Conservation (phyloP, 2,329 filamentous ascomycete species). For the Lachnum nothofagi region DNA sequence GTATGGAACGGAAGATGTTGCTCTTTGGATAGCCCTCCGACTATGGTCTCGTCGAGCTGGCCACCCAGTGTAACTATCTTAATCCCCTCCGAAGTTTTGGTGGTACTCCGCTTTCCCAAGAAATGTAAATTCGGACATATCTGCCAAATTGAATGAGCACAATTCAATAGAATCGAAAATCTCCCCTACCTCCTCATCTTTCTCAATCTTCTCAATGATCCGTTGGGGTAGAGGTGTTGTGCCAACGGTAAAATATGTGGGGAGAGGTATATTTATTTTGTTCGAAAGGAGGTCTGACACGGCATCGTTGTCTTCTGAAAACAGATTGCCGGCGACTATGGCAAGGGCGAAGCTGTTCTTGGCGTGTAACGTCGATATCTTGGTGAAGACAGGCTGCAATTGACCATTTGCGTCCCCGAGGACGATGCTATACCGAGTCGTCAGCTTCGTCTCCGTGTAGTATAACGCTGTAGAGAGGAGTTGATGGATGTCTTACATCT, state of each 20-base stretch:
- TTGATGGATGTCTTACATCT: conserved; percentile 17
- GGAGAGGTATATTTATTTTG: conserved; percentile 67
- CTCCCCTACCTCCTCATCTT: conserved; percentile 52
- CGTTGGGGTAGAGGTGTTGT: conserved; percentile 63
- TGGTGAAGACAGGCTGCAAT: conserved; percentile 69
- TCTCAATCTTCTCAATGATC: conserved; percentile 68
- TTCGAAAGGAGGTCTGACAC: conserved; percentile 65
- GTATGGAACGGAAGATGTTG: conserved; percentile 75
- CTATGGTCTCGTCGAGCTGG: conserved; percentile 55
- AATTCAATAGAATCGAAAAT: not conserved
- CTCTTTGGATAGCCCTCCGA: conserved; percentile 61
- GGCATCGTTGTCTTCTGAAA: conserved; percentile 57
- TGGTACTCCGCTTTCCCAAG: conserved; percentile 77
- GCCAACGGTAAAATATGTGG: conserved; percentile 87
- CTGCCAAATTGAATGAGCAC: conserved; percentile 31
- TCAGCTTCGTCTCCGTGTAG: conserved; percentile 9
- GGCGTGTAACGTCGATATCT: conserved; percentile 71
- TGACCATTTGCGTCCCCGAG: conserved; percentile 79
- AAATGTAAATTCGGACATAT: conserved; percentile 89
- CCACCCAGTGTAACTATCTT: conserved; percentile 85
- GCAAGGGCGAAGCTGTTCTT: conserved; percentile 88
- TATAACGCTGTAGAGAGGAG: too few relatives aligned
- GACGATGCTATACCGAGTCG: conserved; percentile 42
- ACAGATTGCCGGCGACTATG: conserved; percentile 79
- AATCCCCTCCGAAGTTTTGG: conserved; percentile 85